Evolutionary conservation across 768 basidiomycete genomes (phyloP), one percentile per base, ranked within the genome.

Genomic region (Mycena venus): DNA sequence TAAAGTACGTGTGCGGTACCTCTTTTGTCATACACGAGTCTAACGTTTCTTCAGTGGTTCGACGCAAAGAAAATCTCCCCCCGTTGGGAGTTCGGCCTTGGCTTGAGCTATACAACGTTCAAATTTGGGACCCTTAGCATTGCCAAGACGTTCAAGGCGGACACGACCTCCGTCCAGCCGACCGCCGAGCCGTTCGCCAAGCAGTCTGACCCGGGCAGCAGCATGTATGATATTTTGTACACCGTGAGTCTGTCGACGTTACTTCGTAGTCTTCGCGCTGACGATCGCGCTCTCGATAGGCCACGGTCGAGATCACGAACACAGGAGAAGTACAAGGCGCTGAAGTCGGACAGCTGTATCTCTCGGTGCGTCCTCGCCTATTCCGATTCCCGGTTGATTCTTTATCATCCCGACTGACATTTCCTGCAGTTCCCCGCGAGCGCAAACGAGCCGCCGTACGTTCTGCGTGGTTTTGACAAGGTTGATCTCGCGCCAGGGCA

Each of bases 11-110:
- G 44, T 21, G 47, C 38, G 17, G 11, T 17, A 32, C 19, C 27
- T 29, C 25, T 17, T 29, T 4, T 21, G 14, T 47, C 23, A 58
- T 31, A 55, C 36, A 56, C 27, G 10, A 3, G 10, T 29, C 36
- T 32, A 4, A 34, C 4, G n/a, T 5, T 19, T 14, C 34, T 12
- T 4, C 32, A 72, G 70, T 66, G 70, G 70, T 72, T 72, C 36
- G 70, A 72, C 38, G 70, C 70, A 9, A 72, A 72, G 25, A 72
- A 72, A 34, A 72, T 72, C 47, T 51, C 70, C 14, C 70, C 70
- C 11, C 70, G 70, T 10, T 72, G 32, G 32, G 70, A 65, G 56
- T 72, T 72, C 23, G 70, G 70, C 11, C 66, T 72, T 10, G 70
- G 70, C 32, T 19, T 72, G 19, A 66, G 63, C 14, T 72, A 72